phyloP scores from a whole-genome alignment of 2,329 filamentous ascomycete genomes.

The Eutypa lata region DNA sequence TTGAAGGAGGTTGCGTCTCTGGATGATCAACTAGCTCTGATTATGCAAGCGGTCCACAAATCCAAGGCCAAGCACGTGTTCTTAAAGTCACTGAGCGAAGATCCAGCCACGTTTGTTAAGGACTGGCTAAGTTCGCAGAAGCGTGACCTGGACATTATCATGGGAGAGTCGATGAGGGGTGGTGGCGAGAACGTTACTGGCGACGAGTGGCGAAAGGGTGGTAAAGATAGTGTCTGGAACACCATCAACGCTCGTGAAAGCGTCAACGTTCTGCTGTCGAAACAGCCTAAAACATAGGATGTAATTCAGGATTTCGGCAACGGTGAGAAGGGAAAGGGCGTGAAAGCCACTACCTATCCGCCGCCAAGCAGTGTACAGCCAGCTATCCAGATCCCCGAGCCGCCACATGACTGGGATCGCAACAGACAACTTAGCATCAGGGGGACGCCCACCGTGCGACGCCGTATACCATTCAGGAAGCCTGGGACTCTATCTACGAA shows the following conservation, averaged over 20 bases:
- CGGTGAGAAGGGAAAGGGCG: neutral
- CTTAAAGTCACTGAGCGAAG: conserved; percentile 71
- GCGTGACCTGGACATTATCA: conserved; percentile 81
- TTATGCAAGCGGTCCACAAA: conserved; percentile 78
- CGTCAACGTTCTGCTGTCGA: conserved; percentile 58
- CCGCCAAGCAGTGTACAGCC: neutral
- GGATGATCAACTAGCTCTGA: conserved; percentile 80
- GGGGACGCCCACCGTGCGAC: too few relatives aligned
- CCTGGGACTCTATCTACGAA: too few relatives aligned
- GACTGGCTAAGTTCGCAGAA: conserved; percentile 91
- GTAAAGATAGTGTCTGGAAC: conserved; percentile 52
- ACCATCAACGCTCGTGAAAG: conserved; percentile 60
- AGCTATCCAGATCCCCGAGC: neutral
- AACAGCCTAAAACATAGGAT: conserved; percentile 35
- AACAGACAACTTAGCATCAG: too few relatives aligned
- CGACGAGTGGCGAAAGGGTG: conserved; percentile 68
- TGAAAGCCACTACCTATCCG: neutral
- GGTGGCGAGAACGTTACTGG: conserved; percentile 52
- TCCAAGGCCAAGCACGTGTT: conserved; percentile 91
- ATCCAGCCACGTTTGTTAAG: conserved; percentile 79
- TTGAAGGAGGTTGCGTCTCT: conserved; percentile 73
- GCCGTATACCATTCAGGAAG: too few relatives aligned
- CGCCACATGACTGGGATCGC: too few relatives aligned
- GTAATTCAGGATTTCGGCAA: neutral
- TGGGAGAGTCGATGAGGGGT: conserved; percentile 74